Evolutionary conservation across 2,329 filamentous ascomycete species (phyloP).

Genomic region (Venturia aucupariae): DNA sequence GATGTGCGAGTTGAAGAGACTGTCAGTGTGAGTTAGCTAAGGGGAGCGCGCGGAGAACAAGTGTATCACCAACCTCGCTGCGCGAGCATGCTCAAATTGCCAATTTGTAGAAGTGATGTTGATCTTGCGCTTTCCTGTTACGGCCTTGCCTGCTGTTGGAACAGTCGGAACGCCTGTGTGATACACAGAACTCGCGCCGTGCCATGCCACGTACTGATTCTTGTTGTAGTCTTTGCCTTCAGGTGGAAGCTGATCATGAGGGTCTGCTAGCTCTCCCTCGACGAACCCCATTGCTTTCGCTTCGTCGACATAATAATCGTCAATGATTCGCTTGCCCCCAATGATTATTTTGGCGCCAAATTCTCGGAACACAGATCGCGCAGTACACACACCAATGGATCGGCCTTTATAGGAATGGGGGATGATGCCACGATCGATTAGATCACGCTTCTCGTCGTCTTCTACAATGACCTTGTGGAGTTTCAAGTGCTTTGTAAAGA

Average conservation of each 20-base stretch:
- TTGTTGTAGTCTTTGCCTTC: constrained; percentile 90
- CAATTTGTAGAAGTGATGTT: constrained; percentile 90
- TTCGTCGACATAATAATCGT: constrained; percentile 79
- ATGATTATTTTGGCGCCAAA: constrained; percentile 93
- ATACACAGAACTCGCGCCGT: constrained; percentile 92
- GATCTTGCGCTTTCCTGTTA: constrained; percentile 71
- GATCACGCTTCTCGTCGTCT: constrained; percentile 91
- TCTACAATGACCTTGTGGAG: constrained; percentile 98
- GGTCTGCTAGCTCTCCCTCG: constrained; percentile 86
- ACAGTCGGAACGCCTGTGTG: constrained; percentile 71
- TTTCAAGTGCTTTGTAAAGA: constrained; percentile 95
- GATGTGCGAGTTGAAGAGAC: constrained; percentile 74
- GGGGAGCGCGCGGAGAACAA: constrained; percentile 9
- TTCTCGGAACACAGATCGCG: constrained; percentile 91
- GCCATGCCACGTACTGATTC: constrained; percentile 98
- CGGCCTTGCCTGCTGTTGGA: constrained; percentile 64
- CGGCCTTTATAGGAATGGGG: constrained; percentile 98
- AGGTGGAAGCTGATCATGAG: constrained; percentile 67
- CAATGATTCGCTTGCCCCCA: constrained; percentile 72
- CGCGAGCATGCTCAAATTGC: constrained; percentile 89
- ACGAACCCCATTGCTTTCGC: constrained; percentile 67
- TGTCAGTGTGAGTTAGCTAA: constrained; percentile 30
- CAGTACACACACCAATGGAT: constrained; percentile 92
- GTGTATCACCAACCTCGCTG: constrained; percentile 60
- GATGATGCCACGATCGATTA: constrained; percentile 92